Base-by-base conservation (phyloP, 441 rosid species). In the Erodium trifolium region DNA sequence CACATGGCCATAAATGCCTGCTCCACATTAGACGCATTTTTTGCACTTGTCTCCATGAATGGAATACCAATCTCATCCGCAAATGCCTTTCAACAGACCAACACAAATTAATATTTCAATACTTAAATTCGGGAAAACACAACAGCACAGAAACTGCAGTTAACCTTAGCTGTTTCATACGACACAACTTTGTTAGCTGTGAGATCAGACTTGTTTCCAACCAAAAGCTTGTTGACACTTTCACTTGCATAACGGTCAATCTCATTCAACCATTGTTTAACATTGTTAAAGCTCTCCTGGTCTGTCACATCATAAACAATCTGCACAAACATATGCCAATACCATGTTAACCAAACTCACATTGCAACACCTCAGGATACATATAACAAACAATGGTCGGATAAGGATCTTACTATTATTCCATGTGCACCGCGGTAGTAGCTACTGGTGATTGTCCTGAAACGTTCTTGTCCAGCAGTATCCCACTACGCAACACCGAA, bases 1-100 rank as follows among this genome's bases (percentile, higher is more conserved):
- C 90, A 82, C 95, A 89, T 89, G 66, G 95, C 95, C 95, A 89
- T 89, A 82, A 89, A 89, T 75, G 92, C 92, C 69, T 89, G 85
- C 67, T 89, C 95, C 0, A 89, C 95, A 12, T 45, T 45, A 10
- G 51, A 45, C 1, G 95, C 95, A 77, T 90, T 87, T 45, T 92
- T 85, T 72, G 82, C 87, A 89, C 0, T 92, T 87, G 51, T 45
- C 51, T 45, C 51, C 13, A 45, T 45, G 51, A 45, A 45, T 8
- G 51, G 51, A 45, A 89, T 89, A 29, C 95, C 95, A 65, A 87
- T 83, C 80, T 89, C 95, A 77, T 89, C 95, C 6, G 95, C 92
- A 73, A 89, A 87, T 70, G 95, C 95, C 95, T 89, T 45, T 45
- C 9, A 45, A 45, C 8, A 45, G 13, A 45, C 13, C 13, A 11